phyloP scores from a whole-genome alignment of 1,139 yeast genomes.

The Lizanozyma gosingica region DNA sequence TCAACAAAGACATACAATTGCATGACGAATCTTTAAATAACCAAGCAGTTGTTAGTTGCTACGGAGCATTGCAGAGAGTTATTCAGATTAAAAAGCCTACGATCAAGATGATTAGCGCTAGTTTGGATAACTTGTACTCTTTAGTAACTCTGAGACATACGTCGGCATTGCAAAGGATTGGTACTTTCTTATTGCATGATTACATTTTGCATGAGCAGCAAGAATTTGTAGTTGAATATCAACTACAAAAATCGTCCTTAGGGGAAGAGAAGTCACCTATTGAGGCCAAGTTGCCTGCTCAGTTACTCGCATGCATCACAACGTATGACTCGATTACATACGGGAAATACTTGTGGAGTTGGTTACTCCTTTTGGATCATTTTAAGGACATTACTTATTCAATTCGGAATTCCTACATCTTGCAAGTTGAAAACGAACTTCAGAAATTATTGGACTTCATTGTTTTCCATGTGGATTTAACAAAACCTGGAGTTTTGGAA shows the following conservation, averaged over 20 bases:
- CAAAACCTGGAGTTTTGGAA: slow-evolving; percentile 10
- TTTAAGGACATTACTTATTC: slow-evolving; percentile 61
- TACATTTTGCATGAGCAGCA: slow-evolving; percentile 40
- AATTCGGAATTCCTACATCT: slow-evolving; percentile 52
- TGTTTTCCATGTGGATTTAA: slow-evolving; percentile 39
- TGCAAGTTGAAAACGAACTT: slow-evolving; percentile 44
- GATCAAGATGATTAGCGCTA: neutral
- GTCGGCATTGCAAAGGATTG: slow-evolving; percentile 28
- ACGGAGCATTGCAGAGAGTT: slow-evolving; percentile 18
- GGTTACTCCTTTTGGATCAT: slow-evolving; percentile 57
- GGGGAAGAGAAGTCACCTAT: slow-evolving; percentile 12
- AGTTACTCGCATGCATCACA: slow-evolving; percentile 16
- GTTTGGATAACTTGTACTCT: neutral
- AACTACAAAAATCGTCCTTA: slow-evolving; percentile 31
- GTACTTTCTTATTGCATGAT: slow-evolving; percentile 25
- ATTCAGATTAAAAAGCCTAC: slow-evolving; percentile 4
- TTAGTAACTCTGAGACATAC: neutral
- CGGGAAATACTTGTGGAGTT: slow-evolving; percentile 54
- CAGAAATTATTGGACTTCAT: slow-evolving; percentile 40
- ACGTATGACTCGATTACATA: slow-evolving; percentile 27
- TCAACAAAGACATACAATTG: slow-evolving; percentile 12
- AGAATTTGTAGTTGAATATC: slow-evolving; percentile 53
- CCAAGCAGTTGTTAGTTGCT: slow-evolving; percentile 21
- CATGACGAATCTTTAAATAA: slow-evolving; percentile 11
- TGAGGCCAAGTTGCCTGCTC: slow-evolving; percentile 13